Base-by-base conservation (phyloP, 768 basidiomycete species). In the Suillus placidus region DNA sequence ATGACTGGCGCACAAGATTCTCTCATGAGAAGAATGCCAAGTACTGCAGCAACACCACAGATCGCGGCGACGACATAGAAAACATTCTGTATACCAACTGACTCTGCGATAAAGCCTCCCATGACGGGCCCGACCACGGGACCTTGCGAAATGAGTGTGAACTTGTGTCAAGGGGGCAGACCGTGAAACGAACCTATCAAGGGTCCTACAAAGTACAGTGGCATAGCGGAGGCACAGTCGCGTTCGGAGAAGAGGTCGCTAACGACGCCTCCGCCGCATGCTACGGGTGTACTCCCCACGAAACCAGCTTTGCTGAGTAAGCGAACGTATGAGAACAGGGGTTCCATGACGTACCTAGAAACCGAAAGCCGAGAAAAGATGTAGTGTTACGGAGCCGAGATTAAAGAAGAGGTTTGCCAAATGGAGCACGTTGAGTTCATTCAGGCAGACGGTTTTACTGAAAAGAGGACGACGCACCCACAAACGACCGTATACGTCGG, bases 221-320 rank as follows among this genome's bases (percentile, higher is more conserved):
- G 87, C 89, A 91, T 92, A 5, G 90, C 89, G 4, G 84, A 83
- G 3, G 85, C 87, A 35, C 87, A 81, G 18, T 88, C 86, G n/a
- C 78, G 80, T 61, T 87, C 87, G 1, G 84, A 80, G 69, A 91
- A 92, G 18, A 92, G 76, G 71, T 92, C 91, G 20, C 85, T 81
- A 26, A 92, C 74, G 6, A 83, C 82, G 0, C 88, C 90, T 20
- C 85, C 89, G 65, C 90, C 90, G 64, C 82, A 80, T 0, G 88
- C 85, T 18, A 90, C 81, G 9, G 91, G 88, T 4, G 88, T 85
- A 63, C 85, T 85, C 40, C 87, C 90, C 0, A 82, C 82, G 57
- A 89, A 81, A 0, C 90, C 90, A 69, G 83, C 90, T 91, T 57
- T 9, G 26, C 6, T 18, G 64, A 7, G 57, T 61, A 65, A 7